Conservation (phyloP, 345 rosid genomes). For the Xanthoceras sorbifolium region DNA sequence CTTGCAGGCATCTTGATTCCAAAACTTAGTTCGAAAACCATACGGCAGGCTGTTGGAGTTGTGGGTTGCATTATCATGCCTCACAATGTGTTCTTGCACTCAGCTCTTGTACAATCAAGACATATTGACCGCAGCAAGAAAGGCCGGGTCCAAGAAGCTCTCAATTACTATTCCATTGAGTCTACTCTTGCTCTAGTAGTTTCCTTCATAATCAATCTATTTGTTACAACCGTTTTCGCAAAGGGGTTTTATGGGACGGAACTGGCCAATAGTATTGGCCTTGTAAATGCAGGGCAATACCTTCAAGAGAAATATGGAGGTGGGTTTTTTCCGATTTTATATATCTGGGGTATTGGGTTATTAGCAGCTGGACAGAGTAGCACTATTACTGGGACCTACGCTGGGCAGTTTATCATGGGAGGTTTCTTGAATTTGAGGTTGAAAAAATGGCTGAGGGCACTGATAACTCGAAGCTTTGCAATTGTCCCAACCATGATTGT, state of each 20-base stretch:
- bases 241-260: constrained; percentile 82
- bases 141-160: constrained; percentile 78
- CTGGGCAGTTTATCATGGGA: constrained; percentile 97
- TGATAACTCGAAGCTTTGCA: constrained; percentile 88
- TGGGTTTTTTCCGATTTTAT: constrained; percentile 80
- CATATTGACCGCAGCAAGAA: constrained; percentile 64
- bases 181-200: constrained; percentile 68
- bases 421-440: constrained; percentile 83
- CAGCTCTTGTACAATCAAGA: constrained; percentile 94
- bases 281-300: constrained; percentile 83
- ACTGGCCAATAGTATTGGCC: constrained; percentile 70
- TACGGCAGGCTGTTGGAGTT: constrained; percentile 88
- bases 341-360: constrained; percentile 91
- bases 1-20: constrained; percentile 75
- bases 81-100: constrained; percentile 89
- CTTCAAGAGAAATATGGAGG: constrained; percentile 91
- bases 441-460: constrained; percentile 93
- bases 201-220: constrained; percentile 85
- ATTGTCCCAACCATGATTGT: constrained; percentile 82
- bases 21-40: constrained; percentile 80
- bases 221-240: constrained; percentile 89
- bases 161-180: constrained; percentile 85
- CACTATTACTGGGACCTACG: constrained; percentile 89
- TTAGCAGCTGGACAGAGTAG: constrained; percentile 97
- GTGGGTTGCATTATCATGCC: constrained; percentile 98